Evolutionary conservation across 2,329 filamentous ascomycete genomes (phyloP).

Genomic region (Ascochyta fabae): DNA sequence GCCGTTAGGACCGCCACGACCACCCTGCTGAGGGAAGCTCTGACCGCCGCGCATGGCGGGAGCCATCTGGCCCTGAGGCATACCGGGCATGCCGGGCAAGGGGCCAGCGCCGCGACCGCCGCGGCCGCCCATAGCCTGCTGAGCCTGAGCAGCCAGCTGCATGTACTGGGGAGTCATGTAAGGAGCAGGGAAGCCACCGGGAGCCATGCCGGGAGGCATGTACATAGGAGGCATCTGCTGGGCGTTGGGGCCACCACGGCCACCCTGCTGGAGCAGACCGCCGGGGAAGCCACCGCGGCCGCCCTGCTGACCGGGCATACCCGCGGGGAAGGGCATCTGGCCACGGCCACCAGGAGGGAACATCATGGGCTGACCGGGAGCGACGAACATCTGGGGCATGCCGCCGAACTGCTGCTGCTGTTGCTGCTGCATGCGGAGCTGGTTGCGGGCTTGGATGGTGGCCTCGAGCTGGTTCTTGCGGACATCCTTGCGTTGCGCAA

Average conservation of each 20-base stretch:
- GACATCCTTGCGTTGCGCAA: slow-evolving; percentile 99
- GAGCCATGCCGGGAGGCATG: slow-evolving; percentile 69
- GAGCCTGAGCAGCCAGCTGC: slow-evolving; percentile 76
- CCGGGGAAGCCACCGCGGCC: slow-evolving; percentile 86
- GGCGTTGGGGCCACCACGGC: slow-evolving; percentile 76
- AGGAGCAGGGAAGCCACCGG: slow-evolving; percentile 73
- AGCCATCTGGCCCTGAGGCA: slow-evolving; percentile 72
- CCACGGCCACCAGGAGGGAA: slow-evolving; percentile 64
- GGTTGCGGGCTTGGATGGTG: slow-evolving; percentile 98
- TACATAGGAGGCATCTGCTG: slow-evolving; percentile 91
- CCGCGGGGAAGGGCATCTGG: slow-evolving; percentile 66
- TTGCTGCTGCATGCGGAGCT: slow-evolving; percentile 97
- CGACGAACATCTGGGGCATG: slow-evolving; percentile 84
- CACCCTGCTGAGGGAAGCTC: slow-evolving; percentile 49
- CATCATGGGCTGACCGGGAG: slow-evolving; percentile 75
- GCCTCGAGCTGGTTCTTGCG: slow-evolving; percentile 99
- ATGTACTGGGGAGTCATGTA: slow-evolving; percentile 80
- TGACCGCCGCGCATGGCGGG: slow-evolving; percentile 53
- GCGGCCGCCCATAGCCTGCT: slow-evolving; percentile 61
- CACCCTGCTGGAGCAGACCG: slow-evolving; percentile 81
- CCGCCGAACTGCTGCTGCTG: slow-evolving; percentile 66
- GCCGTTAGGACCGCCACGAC: slow-evolving; percentile 42
- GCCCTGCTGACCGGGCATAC: slow-evolving; percentile 73
- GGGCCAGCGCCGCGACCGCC: slow-evolving; percentile 70
- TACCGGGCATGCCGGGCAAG: slow-evolving; percentile 67